Conservation (phyloP, 352 stramenopile species). For the Phytopythium ostracodes region DNA sequence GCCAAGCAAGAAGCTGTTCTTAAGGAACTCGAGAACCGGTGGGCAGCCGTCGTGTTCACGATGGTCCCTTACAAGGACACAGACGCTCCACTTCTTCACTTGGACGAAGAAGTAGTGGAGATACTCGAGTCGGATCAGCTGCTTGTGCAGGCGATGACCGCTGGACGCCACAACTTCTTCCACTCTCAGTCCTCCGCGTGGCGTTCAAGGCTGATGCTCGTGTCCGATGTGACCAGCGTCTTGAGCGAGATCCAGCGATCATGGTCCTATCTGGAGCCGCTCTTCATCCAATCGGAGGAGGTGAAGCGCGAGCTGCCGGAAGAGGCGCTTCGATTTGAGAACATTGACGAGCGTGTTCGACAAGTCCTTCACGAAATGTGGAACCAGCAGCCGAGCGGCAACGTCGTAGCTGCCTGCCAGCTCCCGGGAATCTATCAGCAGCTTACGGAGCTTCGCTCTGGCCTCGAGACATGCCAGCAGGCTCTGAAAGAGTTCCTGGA, state of each 20-base stretch:
- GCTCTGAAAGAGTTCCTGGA: conserved; percentile 94
- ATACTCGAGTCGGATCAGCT: conserved; percentile 95
- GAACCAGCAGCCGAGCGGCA: conserved; percentile 55
- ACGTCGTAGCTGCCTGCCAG: conserved; percentile 78
- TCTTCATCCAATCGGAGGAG: conserved; percentile 95
- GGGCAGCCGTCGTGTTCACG: conserved; percentile 61
- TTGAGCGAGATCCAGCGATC: conserved; percentile 93
- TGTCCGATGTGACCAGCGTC: conserved; percentile 83
- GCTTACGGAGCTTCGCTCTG: conserved; percentile 70
- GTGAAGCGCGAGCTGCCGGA: conserved; percentile 93
- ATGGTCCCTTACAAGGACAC: conserved; percentile 90
- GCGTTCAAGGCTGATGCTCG: conserved; percentile 49
- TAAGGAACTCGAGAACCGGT: conserved; percentile 73
- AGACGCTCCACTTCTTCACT: conserved; percentile 75
- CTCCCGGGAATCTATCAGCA: conserved; percentile 67
- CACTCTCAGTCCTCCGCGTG: conserved; percentile 51
- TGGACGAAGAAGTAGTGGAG: conserved; percentile 93
- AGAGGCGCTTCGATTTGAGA: conserved; percentile 84
- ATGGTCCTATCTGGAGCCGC: conserved; percentile 94
- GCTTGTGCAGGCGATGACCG: conserved; percentile 91
- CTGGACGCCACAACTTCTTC: conserved; percentile 68
- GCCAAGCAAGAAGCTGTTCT: conserved; percentile 87
- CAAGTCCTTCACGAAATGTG: conserved; percentile 77
- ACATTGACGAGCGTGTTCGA: conserved; percentile 79
- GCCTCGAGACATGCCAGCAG: conserved; percentile 92